Conservation (phyloP, 495 filamentous ascomycete species). For the Aspergillus nanangensis region DNA sequence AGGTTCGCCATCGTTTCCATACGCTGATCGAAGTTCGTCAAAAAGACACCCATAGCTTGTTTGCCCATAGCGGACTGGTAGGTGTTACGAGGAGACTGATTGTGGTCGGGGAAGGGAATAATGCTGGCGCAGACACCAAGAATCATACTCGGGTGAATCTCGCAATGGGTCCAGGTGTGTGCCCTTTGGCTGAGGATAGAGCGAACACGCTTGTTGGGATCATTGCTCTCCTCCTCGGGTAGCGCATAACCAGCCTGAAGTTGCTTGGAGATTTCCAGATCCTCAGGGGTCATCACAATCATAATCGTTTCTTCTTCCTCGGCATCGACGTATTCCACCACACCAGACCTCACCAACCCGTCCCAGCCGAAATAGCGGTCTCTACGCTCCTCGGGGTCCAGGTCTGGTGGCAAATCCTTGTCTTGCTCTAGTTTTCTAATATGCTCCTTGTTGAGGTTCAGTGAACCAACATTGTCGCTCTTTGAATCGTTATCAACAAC, state of each 20-base stretch:
- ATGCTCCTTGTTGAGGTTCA: conserved; percentile 81
- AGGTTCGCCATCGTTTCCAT: conserved; percentile 99
- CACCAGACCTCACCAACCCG: conserved; percentile 72
- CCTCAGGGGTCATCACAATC: conserved; percentile 98
- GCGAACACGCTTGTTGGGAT: conserved; percentile 77
- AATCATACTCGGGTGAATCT: conserved; percentile 99
- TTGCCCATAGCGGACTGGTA: conserved; percentile 99
- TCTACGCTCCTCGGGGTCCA: conserved; percentile 52
- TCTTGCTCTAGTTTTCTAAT: conserved; percentile 65
- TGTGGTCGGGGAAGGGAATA: conserved; percentile 99
- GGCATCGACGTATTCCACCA: conserved; percentile 92
- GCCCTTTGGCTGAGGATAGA: conserved; percentile 76
- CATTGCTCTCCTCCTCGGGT: conserved; percentile 51
- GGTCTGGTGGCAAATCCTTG: conserved; percentile 53
- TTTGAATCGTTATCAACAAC: conserved; percentile 75
- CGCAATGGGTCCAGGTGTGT: conserved; percentile 93
- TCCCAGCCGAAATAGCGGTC: conserved; percentile 80
- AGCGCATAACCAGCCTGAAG: conserved; percentile 61
- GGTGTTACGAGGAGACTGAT: conserved; percentile 96
- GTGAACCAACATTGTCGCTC: conserved; percentile 65
- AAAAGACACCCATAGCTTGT: conserved; percentile 98
- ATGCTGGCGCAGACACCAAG: conserved; percentile 97
- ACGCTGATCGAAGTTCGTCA: conserved; percentile 90
- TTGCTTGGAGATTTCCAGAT: conserved; percentile 69
- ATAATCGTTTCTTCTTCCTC: conserved; percentile 98